phyloP scores from a whole-genome alignment of 768 basidiomycete genomes.

The Pulveroboletus ravenelii region DNA sequence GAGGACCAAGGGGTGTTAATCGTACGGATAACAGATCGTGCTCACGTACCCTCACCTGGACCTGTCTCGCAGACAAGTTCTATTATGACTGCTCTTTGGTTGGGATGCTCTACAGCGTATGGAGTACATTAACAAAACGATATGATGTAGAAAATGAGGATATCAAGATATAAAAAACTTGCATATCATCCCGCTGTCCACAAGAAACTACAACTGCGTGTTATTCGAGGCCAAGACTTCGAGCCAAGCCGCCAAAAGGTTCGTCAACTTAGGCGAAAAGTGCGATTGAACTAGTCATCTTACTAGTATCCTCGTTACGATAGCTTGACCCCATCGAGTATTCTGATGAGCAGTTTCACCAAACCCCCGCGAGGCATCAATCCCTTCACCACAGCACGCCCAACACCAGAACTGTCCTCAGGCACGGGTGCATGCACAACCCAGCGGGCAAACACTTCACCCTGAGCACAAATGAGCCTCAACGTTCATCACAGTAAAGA shows the following conservation, averaged over 20 bases:
- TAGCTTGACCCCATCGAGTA: conserved; percentile 13
- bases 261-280: not conserved
- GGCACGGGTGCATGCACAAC: conserved; percentile 48
- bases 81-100: no score
- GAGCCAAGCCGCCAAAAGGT: not conserved
- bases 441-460: conserved; percentile 76
- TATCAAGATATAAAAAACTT: no score
- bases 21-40: no score
- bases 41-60: no score
- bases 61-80: no score
- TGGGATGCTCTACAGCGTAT: not conserved
- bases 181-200: no score
- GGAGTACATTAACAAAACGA: not conserved
- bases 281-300: not conserved
- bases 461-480: conserved; percentile 35
- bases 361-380: conserved; percentile 25
- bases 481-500: no score
- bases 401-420: not conserved
- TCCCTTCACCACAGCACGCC: conserved; percentile 3
- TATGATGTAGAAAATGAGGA: not conserved
- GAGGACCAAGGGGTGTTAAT: no score
- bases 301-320: not conserved
- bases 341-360: conserved; percentile 17
- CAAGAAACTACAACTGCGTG: no score
- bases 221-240: no score